phyloP scores from a whole-genome alignment of 176 grass and related monocot species.

The Secale cereale region DNA sequence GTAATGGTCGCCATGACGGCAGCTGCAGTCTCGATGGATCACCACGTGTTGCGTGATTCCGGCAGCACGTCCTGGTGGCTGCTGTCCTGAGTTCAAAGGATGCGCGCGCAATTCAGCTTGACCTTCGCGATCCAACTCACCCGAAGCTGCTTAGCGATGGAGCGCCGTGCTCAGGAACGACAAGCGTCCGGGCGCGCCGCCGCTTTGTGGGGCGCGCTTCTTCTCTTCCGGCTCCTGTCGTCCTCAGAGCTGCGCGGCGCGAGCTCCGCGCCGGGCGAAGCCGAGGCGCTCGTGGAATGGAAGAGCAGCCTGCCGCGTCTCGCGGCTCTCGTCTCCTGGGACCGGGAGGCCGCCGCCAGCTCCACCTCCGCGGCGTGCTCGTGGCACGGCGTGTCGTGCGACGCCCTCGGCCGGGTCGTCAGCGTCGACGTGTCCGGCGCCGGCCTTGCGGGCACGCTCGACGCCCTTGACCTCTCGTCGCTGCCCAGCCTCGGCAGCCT shows the following conservation, averaged over 20 bases:
- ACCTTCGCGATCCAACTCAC: too few relatives aligned
- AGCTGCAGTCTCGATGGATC: too few relatives aligned
- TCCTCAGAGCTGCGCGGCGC: neutral
- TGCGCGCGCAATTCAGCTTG: too few relatives aligned
- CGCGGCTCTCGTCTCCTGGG: conserved; percentile 32
- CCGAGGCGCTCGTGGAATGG: conserved; percentile 58
- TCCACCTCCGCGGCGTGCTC: conserved; percentile 33
- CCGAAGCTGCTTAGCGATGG: too few relatives aligned
- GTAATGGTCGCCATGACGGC: too few relatives aligned
- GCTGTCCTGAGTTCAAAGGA: too few relatives aligned
- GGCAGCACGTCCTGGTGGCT: too few relatives aligned
- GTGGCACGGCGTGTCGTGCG: conserved; percentile 68
- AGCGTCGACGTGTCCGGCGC: conserved; percentile 35
- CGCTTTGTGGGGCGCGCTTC: neutral
- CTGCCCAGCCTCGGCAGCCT: conserved; percentile 41
- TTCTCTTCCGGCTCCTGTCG: neutral
- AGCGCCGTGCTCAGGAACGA: too few relatives aligned
- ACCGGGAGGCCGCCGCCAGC: conserved; percentile 30
- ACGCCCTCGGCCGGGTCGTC: conserved; percentile 36
- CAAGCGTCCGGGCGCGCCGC: too few relatives aligned
- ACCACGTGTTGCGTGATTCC: too few relatives aligned
- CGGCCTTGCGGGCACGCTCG: conserved; percentile 53
- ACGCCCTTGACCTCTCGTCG: conserved; percentile 45
- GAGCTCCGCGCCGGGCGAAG: conserved; percentile 34
- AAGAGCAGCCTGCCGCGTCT: conserved; percentile 36